These are phyloP conservation scores for Suhomyces taliae DNA, from an alignment of 1,139 yeast genomes.

Conservation along the genomic window DNA sequence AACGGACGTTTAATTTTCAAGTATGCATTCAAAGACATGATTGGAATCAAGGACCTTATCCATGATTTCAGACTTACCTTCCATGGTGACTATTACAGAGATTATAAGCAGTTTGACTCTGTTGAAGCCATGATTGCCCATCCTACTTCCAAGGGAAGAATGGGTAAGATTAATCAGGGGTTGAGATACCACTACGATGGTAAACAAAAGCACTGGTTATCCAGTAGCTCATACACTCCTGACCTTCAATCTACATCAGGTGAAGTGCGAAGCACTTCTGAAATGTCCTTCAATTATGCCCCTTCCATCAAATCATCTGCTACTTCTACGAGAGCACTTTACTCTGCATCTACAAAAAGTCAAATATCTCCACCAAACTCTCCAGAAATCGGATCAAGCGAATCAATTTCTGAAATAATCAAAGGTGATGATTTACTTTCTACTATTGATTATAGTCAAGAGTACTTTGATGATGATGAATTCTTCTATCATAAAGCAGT, in stretches of 20 bases:
- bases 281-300: conserved; percentile 28
- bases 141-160: conserved; percentile 63
- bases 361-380: conserved; percentile 26
- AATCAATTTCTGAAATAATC: conserved; percentile 28
- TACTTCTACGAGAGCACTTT: conserved; percentile 37
- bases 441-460: conserved; percentile 32
- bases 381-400: conserved; percentile 10
- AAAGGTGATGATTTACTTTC: conserved; percentile 22
- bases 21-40: conserved; percentile 72
- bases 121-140: conserved; percentile 71
- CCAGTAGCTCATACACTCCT: conserved; percentile 24
- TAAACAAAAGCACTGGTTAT: conserved; percentile 81
- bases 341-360: conserved; percentile 29
- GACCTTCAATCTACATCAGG: conserved; percentile 12
- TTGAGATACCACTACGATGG: conserved; percentile 80
- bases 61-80: conserved; percentile 71
- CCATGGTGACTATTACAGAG: conserved; percentile 70
- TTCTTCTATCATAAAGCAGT: conserved; percentile 34
- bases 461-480: conserved; percentile 45
- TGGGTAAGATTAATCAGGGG: conserved; percentile 80
- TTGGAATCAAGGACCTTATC: conserved; percentile 71
- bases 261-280: conserved; percentile 29
- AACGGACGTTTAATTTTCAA: conserved; percentile 62
- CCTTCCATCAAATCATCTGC: conserved; percentile 35
- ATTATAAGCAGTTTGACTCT: conserved; percentile 80